Percentiles rank a stretch among this genome's conserved stretches.
Conservation (phyloP, 2,329 filamentous ascomycete genomes). For the Blastomyces percursus region DNA sequence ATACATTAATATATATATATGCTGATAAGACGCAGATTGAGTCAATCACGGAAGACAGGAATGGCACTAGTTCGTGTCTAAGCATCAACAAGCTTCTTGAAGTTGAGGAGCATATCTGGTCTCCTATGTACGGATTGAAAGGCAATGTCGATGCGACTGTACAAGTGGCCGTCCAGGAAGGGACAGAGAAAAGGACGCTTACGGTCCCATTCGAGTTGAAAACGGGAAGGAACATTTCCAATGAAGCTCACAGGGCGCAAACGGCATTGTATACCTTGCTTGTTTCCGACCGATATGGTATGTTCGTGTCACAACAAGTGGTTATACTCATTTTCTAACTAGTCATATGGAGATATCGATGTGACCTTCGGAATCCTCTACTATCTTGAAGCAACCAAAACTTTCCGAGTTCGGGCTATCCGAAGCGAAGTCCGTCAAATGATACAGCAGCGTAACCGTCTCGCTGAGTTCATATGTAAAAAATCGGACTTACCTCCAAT, state of each 20-base stretch:
- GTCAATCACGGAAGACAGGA: constrained; percentile 67
- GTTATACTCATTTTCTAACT: constrained; percentile 1
- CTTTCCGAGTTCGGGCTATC: constrained; percentile 71
- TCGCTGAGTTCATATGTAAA: constrained; percentile 76
- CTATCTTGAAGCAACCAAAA: constrained; percentile 85
- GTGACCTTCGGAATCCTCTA: constrained; percentile 85
- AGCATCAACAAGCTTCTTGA: constrained; percentile 89
- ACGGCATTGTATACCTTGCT: constrained; percentile 89
- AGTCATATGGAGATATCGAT: constrained; percentile 56
- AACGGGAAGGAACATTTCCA: constrained; percentile 71
- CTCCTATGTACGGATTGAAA: constrained; percentile 91
- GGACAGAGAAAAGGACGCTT: constrained; percentile 53
- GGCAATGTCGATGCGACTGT: constrained; percentile 97
- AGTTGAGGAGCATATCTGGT: constrained; percentile 97
- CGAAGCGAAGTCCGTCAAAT: constrained; percentile 86
- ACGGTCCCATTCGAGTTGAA: constrained; percentile 94
- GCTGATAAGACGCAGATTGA: constrained; percentile 41
- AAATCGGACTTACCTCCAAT: constrained; percentile 75
- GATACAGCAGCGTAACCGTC: constrained; percentile 87
- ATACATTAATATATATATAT: neutral
- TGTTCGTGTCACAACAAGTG: constrained; percentile 13
- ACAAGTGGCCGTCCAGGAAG: constrained; percentile 69
- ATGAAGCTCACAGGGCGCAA: constrained; percentile 75
- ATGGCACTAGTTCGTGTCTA: constrained; percentile 65
- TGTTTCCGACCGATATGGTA: constrained; percentile 78